A percentile compares a stretch with the other conserved stretches of the same genome.
These are phyloP conservation scores for Amanita pseudoporphyria DNA, from an alignment of 768 basidiomycete genomes.

Conservation along the genomic window DNA sequence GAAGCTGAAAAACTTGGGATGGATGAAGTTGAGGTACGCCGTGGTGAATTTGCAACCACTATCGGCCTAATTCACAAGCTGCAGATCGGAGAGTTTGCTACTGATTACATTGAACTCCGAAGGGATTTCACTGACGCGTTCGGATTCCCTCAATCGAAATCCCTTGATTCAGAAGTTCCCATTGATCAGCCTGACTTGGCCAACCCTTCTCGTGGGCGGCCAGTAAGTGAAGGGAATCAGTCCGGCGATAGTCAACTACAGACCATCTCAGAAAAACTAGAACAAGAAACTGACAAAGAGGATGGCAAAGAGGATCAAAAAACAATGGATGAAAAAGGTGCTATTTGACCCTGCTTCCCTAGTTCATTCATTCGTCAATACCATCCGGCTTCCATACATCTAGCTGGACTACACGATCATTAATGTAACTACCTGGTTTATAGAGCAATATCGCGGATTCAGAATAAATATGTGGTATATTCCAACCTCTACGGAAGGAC, in stretches of 20 bases:
- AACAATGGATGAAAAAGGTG: neutral
- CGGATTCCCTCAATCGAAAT: neutral
- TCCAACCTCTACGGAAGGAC: no score
- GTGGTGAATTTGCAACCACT: neutral
- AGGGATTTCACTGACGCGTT: constrained; percentile 46
- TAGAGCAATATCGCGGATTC: no score
- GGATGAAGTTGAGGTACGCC: constrained; percentile 61
- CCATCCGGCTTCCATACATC: no score
- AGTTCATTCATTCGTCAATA: no score
- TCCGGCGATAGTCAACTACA: constrained; percentile 8
- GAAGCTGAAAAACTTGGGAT: constrained; percentile 55
- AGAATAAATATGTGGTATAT: no score
- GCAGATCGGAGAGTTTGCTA: constrained; percentile 62
- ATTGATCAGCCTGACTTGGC: neutral
- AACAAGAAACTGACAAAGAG: constrained; percentile 11
- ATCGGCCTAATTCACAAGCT: neutral
- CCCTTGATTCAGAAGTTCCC: neutral
- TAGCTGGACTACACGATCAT: neutral
- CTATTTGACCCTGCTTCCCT: no score
- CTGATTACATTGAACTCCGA: constrained; percentile 60
- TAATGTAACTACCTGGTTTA: neutral
- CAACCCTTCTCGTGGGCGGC: neutral
- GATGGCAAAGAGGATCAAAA: neutral
- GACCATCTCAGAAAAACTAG: constrained; percentile 22
- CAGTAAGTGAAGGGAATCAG: constrained; percentile 1